Base-by-base conservation (phyloP, 129 eudicot genomes). In the carrot (Daucus carota) region DNA sequence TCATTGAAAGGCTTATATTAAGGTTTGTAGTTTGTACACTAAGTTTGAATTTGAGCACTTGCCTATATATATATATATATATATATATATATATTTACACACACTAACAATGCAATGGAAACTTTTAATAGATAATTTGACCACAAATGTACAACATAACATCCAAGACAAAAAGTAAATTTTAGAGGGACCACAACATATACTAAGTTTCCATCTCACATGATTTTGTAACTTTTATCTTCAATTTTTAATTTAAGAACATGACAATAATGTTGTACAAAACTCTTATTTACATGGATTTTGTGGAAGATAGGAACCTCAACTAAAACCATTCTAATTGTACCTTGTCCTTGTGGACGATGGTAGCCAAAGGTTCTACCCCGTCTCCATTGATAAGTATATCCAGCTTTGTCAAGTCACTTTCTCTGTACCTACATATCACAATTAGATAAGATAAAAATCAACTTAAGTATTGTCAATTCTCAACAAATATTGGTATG, bases 271-370 rank as follows among this genome's bases (percentile, higher is more conserved):
- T 26, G 1, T 50, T 50, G 59, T 50, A 10, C 24, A 50, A 5
- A 50, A 54, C 63, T 54, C 63, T n/a, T 8, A 22, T 54, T 54
- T n/a, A 26, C 63, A 54, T 54, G 60, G 40, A 3, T 12, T 32
- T 66, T 18, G 33, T 8, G 16, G 38, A 26, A 10, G 54, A 41
- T 8, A 1, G 16, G 9, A 11, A 57, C 65, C 31, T 57, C 15
- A 54, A 54, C 14, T n/a, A 15, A n/a, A 54, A 54, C 28, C 1
- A 71, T 0, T n/a, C 54, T 1, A n/a, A 24, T 12, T 71, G 78
- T 80, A 95, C 97, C 97, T 95, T 95, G 68, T 95, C 97, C 80
- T 80, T 95, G 78, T 95, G 99, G 33, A 95, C 99, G 38, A 95
- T 95, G 77, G 97, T 95, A 33, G 99, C 86, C 80, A 95, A 84